A percentile compares a stretch with the other conserved stretches of the same genome.
Conservation (phyloP, 805 yeast species). For the Saturnispora diversa region DNA sequence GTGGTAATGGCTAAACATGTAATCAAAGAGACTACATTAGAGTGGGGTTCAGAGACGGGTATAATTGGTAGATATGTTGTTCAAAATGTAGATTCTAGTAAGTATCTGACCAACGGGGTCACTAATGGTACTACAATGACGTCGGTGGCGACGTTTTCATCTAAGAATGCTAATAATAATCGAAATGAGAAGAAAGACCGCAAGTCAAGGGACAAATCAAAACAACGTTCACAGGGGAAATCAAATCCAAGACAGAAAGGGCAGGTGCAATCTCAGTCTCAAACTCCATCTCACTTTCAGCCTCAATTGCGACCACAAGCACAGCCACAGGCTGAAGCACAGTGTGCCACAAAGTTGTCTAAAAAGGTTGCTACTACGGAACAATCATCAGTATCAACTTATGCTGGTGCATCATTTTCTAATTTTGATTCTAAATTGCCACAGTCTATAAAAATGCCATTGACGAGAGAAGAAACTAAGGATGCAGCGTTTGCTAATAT, state of each 20-base stretch:
- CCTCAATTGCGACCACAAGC: neutral
- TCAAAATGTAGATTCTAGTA: no score
- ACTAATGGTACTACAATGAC: neutral
- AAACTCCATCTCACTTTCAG: no score
- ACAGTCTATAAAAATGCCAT: slow-evolving; percentile 10
- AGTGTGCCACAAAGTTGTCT: neutral
- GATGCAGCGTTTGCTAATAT: slow-evolving; percentile 6
- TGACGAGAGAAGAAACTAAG: slow-evolving; percentile 13
- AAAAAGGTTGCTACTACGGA: neutral
- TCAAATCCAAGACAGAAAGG: no score
- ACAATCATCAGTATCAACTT: slow-evolving; percentile 3
- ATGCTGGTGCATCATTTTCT: slow-evolving; percentile 16
- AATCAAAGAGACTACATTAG: slow-evolving; percentile 24
- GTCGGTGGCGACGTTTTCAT: no score
- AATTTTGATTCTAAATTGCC: slow-evolving; percentile 12
- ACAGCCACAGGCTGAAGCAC: no score
- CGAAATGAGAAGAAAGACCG: no score
- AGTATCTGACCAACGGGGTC: no score
- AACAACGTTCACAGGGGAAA: no score
- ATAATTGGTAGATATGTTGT: neutral
- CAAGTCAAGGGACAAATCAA: no score
- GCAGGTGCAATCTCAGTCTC: no score
- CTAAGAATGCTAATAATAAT: no score
- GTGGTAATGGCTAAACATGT: slow-evolving; percentile 28
- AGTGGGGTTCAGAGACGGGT: slow-evolving; percentile 13